Conservation (phyloP, 768 basidiomycete genomes). For the Kwoniella shandongensis region DNA sequence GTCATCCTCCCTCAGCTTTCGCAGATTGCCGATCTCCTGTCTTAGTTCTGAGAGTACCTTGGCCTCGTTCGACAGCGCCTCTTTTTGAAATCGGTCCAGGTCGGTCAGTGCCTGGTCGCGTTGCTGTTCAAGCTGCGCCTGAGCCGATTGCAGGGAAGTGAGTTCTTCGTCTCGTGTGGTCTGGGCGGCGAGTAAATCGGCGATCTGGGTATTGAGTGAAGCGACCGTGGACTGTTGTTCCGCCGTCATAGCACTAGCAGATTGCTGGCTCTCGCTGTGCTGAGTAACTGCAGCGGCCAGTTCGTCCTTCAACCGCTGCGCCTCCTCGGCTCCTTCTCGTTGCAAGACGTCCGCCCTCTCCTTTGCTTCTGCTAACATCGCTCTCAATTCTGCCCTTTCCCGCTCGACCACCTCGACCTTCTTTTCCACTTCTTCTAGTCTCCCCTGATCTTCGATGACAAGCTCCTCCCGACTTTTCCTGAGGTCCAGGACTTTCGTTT, state of each 20-base stretch:
- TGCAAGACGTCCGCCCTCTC: background rate
- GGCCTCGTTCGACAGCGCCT: slow-evolving; percentile 26
- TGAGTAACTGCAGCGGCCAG: background rate
- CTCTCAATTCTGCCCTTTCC: slow-evolving; percentile 6
- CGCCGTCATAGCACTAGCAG: background rate
- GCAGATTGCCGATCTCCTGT: slow-evolving; percentile 25
- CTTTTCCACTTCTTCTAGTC: slow-evolving; percentile 20
- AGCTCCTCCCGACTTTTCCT: slow-evolving; percentile 40
- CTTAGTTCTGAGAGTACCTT: slow-evolving; percentile 21
- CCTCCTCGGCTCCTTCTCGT: background rate
- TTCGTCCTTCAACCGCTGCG: background rate
- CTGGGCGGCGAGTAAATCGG: background rate
- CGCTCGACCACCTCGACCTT: background rate
- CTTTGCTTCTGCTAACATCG: slow-evolving; percentile 1
- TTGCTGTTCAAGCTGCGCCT: slow-evolving; percentile 1
- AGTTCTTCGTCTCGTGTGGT: background rate
- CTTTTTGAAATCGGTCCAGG: slow-evolving; percentile 27
- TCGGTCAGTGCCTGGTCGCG: slow-evolving; percentile 17
- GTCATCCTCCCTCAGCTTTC: slow-evolving; percentile 12
- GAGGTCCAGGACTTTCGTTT: slow-evolving; percentile 37
- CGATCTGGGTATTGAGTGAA: slow-evolving; percentile 9
- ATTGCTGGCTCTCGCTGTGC: background rate
- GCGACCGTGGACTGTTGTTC: background rate
- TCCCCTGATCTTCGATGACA: slow-evolving; percentile 35
- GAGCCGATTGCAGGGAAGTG: background rate